Evolutionary conservation across 1,139 yeast species (phyloP), one percentile per base, ranked within the genome.

Genomic region (Saccharomycopsis phalli): DNA sequence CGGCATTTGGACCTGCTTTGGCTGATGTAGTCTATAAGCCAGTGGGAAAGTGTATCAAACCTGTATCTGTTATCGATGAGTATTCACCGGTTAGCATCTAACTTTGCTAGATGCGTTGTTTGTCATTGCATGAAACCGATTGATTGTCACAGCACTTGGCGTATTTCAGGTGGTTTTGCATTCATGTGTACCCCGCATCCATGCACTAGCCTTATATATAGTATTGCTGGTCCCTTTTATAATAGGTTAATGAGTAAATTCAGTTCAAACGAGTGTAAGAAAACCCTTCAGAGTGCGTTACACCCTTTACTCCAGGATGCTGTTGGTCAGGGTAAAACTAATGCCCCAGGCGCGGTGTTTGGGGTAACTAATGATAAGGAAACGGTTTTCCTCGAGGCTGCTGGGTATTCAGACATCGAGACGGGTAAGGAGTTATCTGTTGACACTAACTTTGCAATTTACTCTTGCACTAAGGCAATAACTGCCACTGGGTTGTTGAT

Each of bases 381-480:
- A 13, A 30, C 33, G 22, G 33, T 30, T 4, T 30, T 8, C 33
- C 33, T 30, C 22, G 21, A 16, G 5, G 33, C 50, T 18, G 57
- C 56, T 8, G 47, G 41, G 27, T 27, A 37, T 20, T 26, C 40
- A 19, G 50, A 47, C 10, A 36, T 38, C 13, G 47, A 45, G 19
- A 34, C 47, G 19, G 32, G 40, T 26, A 47, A 47, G 14, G 47
- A 48, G 11, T 42, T 54, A 33, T 48, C 51, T 23, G 41, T 39
- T 10, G 63, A 66, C 36, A 53, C 60, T 31, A 49, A 56, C 10
- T 55, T 66, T 46, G 55, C 64, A 21, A 56, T 54, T 32, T 70
- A 60, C 44, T 69, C 76, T 3, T 67, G 72, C 41, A 67, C 76
- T 18, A 71, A 71, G 49, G 53, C 71, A 2, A 51, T 69, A 44